Base-by-base conservation (phyloP, 176 grass and related monocot genomes). In the Eremochloa ophiuroides region DNA sequence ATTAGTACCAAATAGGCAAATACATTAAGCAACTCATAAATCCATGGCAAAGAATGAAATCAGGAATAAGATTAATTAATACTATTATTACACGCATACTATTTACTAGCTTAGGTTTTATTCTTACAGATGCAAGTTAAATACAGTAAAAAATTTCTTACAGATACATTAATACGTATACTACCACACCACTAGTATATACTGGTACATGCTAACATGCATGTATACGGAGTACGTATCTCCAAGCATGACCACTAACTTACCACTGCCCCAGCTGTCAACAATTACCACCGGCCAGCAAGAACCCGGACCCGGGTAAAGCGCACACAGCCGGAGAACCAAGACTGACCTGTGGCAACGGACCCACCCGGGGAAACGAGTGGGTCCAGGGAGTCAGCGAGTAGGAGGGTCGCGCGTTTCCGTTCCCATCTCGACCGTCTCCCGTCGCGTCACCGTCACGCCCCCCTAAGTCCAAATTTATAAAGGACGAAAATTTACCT, bases 381-480 rank as follows among this genome's bases (percentile, higher is more conserved):
- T 35, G 55, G 80, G 26, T 7, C 80, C 50, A 20, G 1, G 1
- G 0, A 6, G 48, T 81, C 79, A 80, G 77, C 16, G 30, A 38
- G 1, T 0, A 8, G 3, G 3, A 26, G 20, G 28, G 76, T 50
- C 64, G 55, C 34, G 65, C 66, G 48, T 37, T 69, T 47, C 71
- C 71, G 34, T 82, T 58, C 78, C 66, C 11, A 44, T 82, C 80
- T 33, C 68, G 8, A 27, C 41, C 53, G 29, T 39, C 65, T 27
- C 74, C 80, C 86, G 80, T 88, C 74, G 80, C 74, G 80, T 83
- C 74, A 72, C 81, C 71, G 44, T 63, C 74, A 64, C 86, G 80
- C 18, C 34, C 40, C 63, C 15, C 62, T 30, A n/a, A 50, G 34
- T 70, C 82, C 73, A 84, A 80, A 84, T 71, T 85, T 77, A 76